phyloP scores from a whole-genome alignment of 306 rosid species.

The Cyamopsis tetragonoloba region DNA sequence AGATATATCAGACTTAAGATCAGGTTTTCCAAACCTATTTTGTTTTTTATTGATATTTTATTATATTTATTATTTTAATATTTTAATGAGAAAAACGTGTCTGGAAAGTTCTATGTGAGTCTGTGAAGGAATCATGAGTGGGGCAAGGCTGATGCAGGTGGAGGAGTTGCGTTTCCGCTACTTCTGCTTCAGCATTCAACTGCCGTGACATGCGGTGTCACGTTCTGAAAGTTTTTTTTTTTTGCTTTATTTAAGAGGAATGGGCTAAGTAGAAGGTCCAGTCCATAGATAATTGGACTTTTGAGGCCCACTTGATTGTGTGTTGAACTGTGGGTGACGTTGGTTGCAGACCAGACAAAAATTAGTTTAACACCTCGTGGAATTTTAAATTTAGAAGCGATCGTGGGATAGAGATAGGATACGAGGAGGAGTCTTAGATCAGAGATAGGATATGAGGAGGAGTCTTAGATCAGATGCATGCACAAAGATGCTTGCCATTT shows the following conservation, averaged over 20 bases:
- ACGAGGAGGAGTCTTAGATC: too few species aligned
- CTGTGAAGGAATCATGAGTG: not conserved
- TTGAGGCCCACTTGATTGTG: not conserved
- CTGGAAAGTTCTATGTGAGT: not conserved
- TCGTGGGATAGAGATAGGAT: too few species aligned
- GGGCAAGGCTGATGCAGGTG: not conserved
- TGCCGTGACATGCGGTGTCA: not conserved
- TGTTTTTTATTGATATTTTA: too few species aligned
- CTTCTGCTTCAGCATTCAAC: constrained; percentile 1
- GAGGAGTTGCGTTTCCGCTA: constrained; percentile 32
- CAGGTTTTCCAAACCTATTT: not conserved
- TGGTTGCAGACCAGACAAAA: not conserved
- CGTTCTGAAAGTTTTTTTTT: not conserved
- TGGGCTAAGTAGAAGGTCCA: not conserved
- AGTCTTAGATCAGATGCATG: too few species aligned
- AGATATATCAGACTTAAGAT: not conserved
- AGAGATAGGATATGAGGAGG: too few species aligned
- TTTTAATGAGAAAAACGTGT: not conserved
- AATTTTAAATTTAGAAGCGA: too few species aligned
- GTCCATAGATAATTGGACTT: not conserved
- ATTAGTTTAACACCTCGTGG: not conserved
- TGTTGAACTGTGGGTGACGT: not conserved
- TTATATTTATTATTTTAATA: not conserved
- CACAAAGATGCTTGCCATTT: too few species aligned
- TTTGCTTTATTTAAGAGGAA: not conserved